Base-by-base conservation (phyloP, 768 basidiomycete species). In the Suillus weaverae region DNA sequence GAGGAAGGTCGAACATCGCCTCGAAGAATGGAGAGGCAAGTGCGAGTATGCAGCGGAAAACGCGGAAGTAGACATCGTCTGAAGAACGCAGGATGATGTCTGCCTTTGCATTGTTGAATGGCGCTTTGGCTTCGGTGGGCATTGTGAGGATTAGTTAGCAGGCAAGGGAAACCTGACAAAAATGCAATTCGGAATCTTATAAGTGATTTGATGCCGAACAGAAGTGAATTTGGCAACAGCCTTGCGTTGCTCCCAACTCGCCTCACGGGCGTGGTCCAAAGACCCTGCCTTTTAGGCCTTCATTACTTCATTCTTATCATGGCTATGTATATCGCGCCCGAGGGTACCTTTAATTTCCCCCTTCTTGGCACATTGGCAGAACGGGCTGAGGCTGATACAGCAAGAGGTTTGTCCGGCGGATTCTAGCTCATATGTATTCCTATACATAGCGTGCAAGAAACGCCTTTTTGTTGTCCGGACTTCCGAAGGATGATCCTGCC, bases 11-110 rank as follows among this genome's bases (percentile, higher is more conserved):
- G 57, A 78, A 76, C 76, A 76, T 76, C 30, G 67, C 66, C 41
- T 73, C 67, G 62, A 76, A 77, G 54, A 77, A 70, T 32, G 75
- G 74, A 6, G 75, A 77, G 20, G 75, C 62, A 35, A 73, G 60
- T 46, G 64, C 65, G 7, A 78, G 65, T 55, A 74, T 26, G 51
- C 77, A 69, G 33, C 77, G 66, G 44, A 73, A 55, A 43, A 73
- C 69, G 30, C 67, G 57, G 44, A 71, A 71, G 46, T 74, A 66
- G 14, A 75, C 60, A 38, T 69, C 55, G 61, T 87, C 86, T 41
- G 82, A 84, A 10, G 86, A 83, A 62, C 81, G 80, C 46, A 87
- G 72, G 65, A 84, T 78, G 46, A 86, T 74, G 63, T 86, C 84
- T 46, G 83, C 83, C 61, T 79, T 78, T 26, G 74, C 74, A 55